Conservation (phyloP, 2,329 filamentous ascomycete species). For the Phoma herbarum region DNA sequence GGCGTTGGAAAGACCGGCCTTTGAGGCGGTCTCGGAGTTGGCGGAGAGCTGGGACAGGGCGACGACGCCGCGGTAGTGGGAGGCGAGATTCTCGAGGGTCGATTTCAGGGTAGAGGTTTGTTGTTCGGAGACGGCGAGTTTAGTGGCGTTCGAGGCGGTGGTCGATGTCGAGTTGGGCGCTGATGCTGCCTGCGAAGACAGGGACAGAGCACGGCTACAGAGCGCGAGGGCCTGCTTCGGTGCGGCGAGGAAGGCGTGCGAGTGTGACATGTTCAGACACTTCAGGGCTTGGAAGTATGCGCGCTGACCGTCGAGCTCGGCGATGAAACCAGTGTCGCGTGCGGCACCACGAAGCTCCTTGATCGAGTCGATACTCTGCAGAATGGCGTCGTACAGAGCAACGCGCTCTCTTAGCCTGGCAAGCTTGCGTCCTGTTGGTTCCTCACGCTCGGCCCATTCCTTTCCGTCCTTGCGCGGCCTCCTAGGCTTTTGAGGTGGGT, state of each 20-base stretch:
- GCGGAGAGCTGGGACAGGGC: slow-evolving; percentile 74
- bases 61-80: slow-evolving; percentile 84
- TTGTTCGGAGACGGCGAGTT: slow-evolving; percentile 70
- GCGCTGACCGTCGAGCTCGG: slow-evolving; percentile 79
- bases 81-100: slow-evolving; percentile 75
- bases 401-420: slow-evolving; percentile 84
- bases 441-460: slow-evolving; percentile 61
- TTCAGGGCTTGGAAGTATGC: slow-evolving; percentile 90
- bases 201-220: slow-evolving; percentile 73
- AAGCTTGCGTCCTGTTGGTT: slow-evolving; percentile 77
- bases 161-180: slow-evolving; percentile 49
- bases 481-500: slow-evolving; percentile 63
- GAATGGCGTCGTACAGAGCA: slow-evolving; percentile 87
- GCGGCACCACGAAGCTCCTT: slow-evolving; percentile 90
- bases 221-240: slow-evolving; percentile 85
- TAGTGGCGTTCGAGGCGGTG: slow-evolving; percentile 45
- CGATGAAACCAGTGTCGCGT: slow-evolving; percentile 77
- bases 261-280: slow-evolving; percentile 85
- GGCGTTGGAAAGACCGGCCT: slow-evolving; percentile 55
- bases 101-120: slow-evolving; percentile 67
- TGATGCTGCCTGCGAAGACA: slow-evolving; percentile 63
- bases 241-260: slow-evolving; percentile 77
- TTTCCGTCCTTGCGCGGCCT: slow-evolving; percentile 60
- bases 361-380: slow-evolving; percentile 90
- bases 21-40: slow-evolving; percentile 58